Percentiles rank a stretch among this genome's conserved stretches.
Conservation (phyloP, 345 rosid species). For the Capsella bursapastoris region DNA sequence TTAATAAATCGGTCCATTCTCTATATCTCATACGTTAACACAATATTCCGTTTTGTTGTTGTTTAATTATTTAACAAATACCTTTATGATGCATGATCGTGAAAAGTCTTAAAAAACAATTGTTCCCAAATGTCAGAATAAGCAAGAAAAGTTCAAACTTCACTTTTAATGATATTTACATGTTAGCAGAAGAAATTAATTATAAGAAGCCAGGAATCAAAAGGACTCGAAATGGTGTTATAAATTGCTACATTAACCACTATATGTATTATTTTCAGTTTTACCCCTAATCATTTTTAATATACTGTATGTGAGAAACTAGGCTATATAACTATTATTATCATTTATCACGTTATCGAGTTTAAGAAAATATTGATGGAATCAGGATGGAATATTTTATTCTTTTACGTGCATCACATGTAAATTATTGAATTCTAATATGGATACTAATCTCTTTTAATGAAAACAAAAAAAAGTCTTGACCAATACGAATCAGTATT, state of each 20-base stretch:
- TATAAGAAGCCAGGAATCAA: neutral
- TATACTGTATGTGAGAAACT: neutral
- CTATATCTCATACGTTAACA: too few relatives aligned
- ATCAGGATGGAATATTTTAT: neutral
- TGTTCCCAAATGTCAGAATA: neutral
- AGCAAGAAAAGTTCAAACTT: neutral
- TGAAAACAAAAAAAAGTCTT: neutral
- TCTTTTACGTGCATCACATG: neutral
- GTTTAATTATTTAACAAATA: too few relatives aligned
- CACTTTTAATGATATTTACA: too few relatives aligned
- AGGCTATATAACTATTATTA: neutral
- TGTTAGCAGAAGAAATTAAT: too few relatives aligned
- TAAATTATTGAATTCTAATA: neutral
- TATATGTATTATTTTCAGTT: too few relatives aligned
- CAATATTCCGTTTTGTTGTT: too few relatives aligned
- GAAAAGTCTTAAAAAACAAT: neutral
- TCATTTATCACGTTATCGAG: too few relatives aligned
- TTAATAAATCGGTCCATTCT: too few relatives aligned
- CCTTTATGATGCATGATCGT: neutral
- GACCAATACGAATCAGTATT: neutral
- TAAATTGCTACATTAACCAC: neutral
- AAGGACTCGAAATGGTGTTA: neutral
- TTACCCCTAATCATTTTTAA: too few relatives aligned
- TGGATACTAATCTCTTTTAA: too few relatives aligned
- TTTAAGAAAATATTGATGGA: neutral